Base-by-base conservation (phyloP, 306 rosid species). In the Fragaria ananassa region DNA sequence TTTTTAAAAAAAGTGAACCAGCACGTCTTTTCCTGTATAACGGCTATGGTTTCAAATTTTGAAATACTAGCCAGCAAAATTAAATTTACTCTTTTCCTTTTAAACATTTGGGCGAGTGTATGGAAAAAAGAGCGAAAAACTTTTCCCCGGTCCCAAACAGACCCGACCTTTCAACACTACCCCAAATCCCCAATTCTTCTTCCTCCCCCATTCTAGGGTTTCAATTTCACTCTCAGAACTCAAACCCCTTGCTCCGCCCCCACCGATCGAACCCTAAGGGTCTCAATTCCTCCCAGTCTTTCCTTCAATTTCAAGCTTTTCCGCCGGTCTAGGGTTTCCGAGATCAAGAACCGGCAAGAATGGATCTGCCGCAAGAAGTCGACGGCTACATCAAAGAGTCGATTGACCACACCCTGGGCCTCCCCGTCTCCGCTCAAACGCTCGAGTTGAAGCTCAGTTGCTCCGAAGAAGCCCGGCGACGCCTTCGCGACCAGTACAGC, bases 391-490 rank as follows among this genome's bases (percentile, higher is more conserved):
- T 92, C 71, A 90, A 87, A 64, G 86, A 89, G 84, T 73, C 93
- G 57, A 84, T 93, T 19, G 93, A 91, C 21, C 77, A 86, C 72
- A 37, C 80, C 3, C 72, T 93, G 49, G 97, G 97, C 29, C 87
- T 91, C 23, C 89, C 90, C 1, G 78, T 88, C 5, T 76, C 96
- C 0, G 39, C 68, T 3, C 78, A 39, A 25, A 89, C 93, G 25
- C 86, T 93, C 29, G 89, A 81, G 23, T 70, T 83, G 47, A 87
- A 95, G 88, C 93, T 92, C 81, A 91, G 80, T 10, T 85, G 86
- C 79, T 84, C 86, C 10, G 82, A 92, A 83, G 91, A 88, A 34
- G 79, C 91, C 4, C 87, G 81, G 78, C 81, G 49, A 53, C 82
- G 86, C 45, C 96, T 95, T 46, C 90, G 83, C 2, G 78, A 83